phyloP scores from a whole-genome alignment of 441 rosid species.

The Hypseocharis bilobata region DNA sequence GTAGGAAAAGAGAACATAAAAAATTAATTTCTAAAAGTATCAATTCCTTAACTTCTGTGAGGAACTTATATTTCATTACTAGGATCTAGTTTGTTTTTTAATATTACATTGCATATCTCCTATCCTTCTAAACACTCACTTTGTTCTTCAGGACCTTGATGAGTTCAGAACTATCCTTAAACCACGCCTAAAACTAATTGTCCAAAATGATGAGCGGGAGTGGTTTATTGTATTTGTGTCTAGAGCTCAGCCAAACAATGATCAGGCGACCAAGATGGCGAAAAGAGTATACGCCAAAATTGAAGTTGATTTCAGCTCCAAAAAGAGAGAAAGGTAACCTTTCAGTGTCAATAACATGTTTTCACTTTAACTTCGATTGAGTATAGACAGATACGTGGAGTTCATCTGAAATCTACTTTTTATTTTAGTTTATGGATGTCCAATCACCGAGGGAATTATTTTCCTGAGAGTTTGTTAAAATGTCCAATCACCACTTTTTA shows the following conservation, averaged over 20 bases:
- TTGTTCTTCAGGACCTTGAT: constrained; percentile 69
- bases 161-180: constrained; percentile 89
- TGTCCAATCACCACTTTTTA: too few species aligned
- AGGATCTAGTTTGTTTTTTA: not conserved
- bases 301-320: constrained; percentile 92
- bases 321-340: constrained; percentile 81
- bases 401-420: not conserved
- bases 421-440: not conserved
- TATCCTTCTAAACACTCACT: constrained; percentile 4
- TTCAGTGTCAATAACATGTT: constrained; percentile 13
- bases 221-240: constrained; percentile 97
- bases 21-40: not conserved
- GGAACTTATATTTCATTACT: not conserved
- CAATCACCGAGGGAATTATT: not conserved
- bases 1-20: not conserved
- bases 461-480: too few species aligned
- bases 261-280: constrained; percentile 73
- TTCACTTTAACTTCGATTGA: constrained; percentile 11
- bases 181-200: constrained; percentile 82
- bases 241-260: constrained; percentile 85
- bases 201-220: constrained; percentile 87
- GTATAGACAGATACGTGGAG: not conserved
- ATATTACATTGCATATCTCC: constrained; percentile 1
- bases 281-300: constrained; percentile 81
- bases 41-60: not conserved